Base-by-base conservation (phyloP, 495 filamentous ascomycete species). In the Gamarada debralockiae region DNA sequence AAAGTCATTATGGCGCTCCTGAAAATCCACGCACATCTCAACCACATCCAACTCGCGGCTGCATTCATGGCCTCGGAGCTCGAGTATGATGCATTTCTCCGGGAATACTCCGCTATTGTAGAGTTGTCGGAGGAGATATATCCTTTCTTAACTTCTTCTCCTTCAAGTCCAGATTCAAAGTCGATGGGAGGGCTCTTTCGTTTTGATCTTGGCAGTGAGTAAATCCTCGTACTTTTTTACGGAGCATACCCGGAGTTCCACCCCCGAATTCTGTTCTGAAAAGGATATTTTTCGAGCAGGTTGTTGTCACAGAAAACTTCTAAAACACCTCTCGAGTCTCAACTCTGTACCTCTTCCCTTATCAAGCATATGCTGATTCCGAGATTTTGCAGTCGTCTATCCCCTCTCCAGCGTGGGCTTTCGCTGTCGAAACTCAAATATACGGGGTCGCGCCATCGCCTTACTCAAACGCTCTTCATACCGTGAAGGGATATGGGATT, bases 401-500 rank as follows among this genome's bases (percentile, higher is more conserved):
- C n/a, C n/a, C 6, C 33, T 27, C 8, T 68, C 69, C 52, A 48
- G 48, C 6, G 31, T 47, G 2, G 20, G 15, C 1, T 46, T 14
- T 29, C 23, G 54, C n/a, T 57, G 39, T 33, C 47, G 54, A 22
- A 15, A 40, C 29, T 20, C 17, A 13, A 10, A 5, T 6, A 48
- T 14, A 10, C 45, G 53, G 33, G 23, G 37, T 18, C 17, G 20
- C 7, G 27, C 54, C 14, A 51, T 51, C 3, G 31, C 41, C 7
- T 22, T 57, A 6, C n/a, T 57, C 12, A n/a, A 22, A 8, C n/a
- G 33, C 5, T 18, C n/a, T n/a, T 23, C 47, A 12, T 33, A 39
- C 40, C 37, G 71, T 53, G 75, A 79, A 57, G 75, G 74, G 0
- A 58, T 75, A 2, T 76, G 69, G 67, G 69, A 76, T 31, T 24